Evolutionary conservation across 108 stramenopile species (phyloP), one percentile per base, ranked within the genome.

Genomic region (Conticribra guillardii): DNA sequence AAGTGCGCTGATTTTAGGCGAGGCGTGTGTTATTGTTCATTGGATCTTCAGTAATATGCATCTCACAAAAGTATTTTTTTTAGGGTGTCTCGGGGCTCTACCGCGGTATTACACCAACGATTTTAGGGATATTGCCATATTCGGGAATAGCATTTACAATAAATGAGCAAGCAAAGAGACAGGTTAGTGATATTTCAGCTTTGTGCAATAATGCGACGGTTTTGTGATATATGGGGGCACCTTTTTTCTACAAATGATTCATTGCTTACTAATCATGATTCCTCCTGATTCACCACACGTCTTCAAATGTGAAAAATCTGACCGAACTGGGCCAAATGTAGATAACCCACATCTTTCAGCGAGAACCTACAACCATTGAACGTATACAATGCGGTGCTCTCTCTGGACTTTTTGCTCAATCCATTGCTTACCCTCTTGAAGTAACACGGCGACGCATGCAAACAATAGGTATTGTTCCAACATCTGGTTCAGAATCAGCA

Each of bases 391-490:
- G 95, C 63, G 97, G 97, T 21, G 97, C 86, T 14, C 54, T 97
- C 17, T 90, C 94, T 11, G 97, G 97, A 19, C 71, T 97, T 9
- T 77, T 96, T 44, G 97, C 95, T 26, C 97, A 97, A 81, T 84
- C 92, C 0, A 55, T 89, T 17, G 86, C 96, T 9, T 99, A 99
- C 82, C 98, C 98, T 2, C 73, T 98, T 9, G 98, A 99, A 47
- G 93, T 99, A 17, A 95, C 92, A 18, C 66, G 98, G 31, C 76
- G 98, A 48, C 86, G 97, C 2, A 97, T 98, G 98, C 98, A 99
- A 87, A 99, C 98, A 0, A 86, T 91, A 60, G 96, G 96, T 14
- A 69, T 93, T 51, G 86, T 94, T 18, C 80, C 84, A 7, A 85
- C 85, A 11, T 71, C 74, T 17, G 92, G 89, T 2, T 76, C 84